Conservation (phyloP, 768 basidiomycete genomes). For the Macrolepiota fuliginosa region DNA sequence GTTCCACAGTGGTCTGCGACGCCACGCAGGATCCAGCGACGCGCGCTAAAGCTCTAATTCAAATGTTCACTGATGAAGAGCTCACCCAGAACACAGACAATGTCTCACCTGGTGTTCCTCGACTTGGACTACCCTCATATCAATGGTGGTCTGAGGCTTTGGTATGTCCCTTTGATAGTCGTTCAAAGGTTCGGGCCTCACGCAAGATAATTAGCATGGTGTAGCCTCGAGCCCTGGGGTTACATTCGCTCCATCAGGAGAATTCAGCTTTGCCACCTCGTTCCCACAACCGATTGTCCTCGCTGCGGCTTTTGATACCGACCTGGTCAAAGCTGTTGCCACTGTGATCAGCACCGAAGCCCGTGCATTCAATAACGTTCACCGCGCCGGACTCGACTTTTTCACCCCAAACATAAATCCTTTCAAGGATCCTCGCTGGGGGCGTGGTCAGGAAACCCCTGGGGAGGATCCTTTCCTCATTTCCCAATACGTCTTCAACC, state of each 20-base stretch:
- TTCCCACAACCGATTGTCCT: conserved; percentile 57
- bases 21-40: conserved; percentile 38
- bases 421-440: conserved; percentile 65
- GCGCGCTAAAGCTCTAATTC: conserved; percentile 48
- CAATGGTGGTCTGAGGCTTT: conserved; percentile 63
- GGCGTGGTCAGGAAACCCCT: conserved; percentile 59
- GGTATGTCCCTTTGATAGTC: conserved; percentile 27
- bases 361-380: conserved; percentile 55
- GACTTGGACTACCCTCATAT: conserved; percentile 55
- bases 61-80: conserved; percentile 48
- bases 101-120: conserved; percentile 46
- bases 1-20: conserved; percentile 46
- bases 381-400: conserved; percentile 51
- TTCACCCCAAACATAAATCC: conserved; percentile 59
- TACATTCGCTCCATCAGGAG: conserved; percentile 43
- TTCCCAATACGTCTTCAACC: conserved; percentile 49
- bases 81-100: conserved; percentile 51
- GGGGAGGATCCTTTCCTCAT: conserved; percentile 59
- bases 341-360: conserved; percentile 54
- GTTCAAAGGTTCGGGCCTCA: neutral
- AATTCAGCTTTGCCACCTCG: conserved; percentile 57
- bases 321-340: conserved; percentile 46
- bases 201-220: conserved; percentile 41
- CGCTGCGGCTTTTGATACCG: conserved; percentile 54
- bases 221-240: conserved; percentile 53